Percentiles rank a stretch among this genome's conserved stretches.
Evolutionary conservation across 768 basidiomycete species (phyloP).

Genomic region (Exidia glandulosa): DNA sequence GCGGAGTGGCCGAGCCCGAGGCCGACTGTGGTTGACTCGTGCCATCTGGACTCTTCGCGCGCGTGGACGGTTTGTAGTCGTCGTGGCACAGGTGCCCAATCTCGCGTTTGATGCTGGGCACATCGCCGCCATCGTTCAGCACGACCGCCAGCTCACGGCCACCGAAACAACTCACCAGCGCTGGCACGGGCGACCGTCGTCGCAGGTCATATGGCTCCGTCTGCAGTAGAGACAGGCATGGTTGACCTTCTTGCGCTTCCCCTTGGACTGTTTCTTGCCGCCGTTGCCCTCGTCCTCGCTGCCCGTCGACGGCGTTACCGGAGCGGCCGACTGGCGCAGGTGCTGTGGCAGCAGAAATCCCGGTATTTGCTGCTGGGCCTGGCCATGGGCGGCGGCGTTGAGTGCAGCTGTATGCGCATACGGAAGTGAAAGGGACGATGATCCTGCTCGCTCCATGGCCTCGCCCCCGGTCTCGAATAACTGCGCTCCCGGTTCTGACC

Average conservation of each 20-base stretch:
- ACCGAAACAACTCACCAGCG: constrained; percentile 92
- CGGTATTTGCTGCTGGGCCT: not conserved
- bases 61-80: constrained; percentile 34
- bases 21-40: not conserved
- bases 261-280: constrained; percentile 22
- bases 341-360: not conserved
- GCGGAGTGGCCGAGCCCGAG: not conserved
- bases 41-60: not conserved
- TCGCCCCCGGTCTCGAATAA: not conserved
- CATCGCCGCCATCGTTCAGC: too few relatives aligned
- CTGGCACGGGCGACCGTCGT: constrained; percentile 82
- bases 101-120: constrained; percentile 80
- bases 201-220: constrained; percentile 51
- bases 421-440: not conserved
- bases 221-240: constrained; percentile 85
- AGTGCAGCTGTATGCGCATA: not conserved
- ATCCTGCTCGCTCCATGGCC: not conserved
- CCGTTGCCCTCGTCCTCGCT: constrained; percentile 15
- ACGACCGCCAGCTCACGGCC: too few relatives aligned
- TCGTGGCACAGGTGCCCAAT: constrained; percentile 93
- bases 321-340: not conserved
- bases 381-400: not conserved
- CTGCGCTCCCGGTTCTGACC: not conserved
- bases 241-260: constrained; percentile 76
- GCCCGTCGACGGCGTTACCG: not conserved